Conservation (phyloP, 768 basidiomycete species). For the Mycena olivaceomarginata region DNA sequence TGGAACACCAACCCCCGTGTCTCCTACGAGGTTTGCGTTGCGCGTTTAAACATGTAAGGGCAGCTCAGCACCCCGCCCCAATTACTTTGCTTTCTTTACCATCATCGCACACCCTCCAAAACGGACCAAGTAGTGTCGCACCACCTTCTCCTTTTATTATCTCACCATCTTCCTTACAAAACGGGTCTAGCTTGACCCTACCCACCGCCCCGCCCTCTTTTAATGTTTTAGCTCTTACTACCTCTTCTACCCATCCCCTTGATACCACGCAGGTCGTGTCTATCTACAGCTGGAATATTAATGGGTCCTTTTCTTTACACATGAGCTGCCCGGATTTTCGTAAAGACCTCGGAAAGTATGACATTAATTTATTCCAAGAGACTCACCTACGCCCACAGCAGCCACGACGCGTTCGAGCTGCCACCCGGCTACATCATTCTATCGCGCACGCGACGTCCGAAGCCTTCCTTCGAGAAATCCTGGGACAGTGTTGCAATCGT, state of each 20-base stretch:
- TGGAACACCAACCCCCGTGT: background rate
- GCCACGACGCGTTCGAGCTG: background rate
- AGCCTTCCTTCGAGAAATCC: background rate
- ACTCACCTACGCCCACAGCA: background rate
- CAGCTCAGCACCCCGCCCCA: background rate
- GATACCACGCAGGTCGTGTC: background rate
- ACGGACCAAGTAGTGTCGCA: no score
- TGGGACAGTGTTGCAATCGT: background rate
- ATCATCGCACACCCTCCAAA: no score
- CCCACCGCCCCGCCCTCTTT: no score
- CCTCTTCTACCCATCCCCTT: no score
- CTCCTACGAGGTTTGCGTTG: background rate
- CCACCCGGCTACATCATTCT: background rate
- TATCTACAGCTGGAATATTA: no score
- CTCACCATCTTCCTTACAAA: background rate
- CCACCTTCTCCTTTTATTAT: background rate
- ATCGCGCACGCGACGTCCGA: background rate
- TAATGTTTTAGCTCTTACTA: no score
- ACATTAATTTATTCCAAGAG: conserved; percentile 1
- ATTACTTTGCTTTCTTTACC: background rate
- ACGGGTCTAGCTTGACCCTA: background rate
- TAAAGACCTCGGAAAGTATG: background rate
- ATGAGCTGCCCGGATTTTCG: background rate
- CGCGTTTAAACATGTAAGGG: background rate
- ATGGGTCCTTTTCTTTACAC: background rate